phyloP scores from a whole-genome alignment of 1,284 basidiomycete species.

The Austroboletus niveus region DNA sequence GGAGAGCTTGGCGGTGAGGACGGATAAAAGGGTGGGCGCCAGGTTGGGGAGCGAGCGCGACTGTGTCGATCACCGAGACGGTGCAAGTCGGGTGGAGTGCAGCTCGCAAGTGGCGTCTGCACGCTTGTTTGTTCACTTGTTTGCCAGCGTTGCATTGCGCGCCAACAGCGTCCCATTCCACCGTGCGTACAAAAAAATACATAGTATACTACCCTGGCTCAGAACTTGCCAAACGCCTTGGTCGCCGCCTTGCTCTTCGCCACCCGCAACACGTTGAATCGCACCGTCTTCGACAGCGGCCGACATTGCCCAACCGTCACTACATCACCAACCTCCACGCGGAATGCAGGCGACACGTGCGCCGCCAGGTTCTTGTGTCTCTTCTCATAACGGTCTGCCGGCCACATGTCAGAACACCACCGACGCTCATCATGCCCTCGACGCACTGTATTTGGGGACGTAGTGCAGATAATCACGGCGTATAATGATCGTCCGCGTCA shows the following conservation, averaged over 20 bases:
- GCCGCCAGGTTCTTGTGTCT: slow-evolving; percentile 98
- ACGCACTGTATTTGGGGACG: slow-evolving; percentile 95
- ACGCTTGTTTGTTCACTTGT: slow-evolving; percentile 36
- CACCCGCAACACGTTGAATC: slow-evolving; percentile 96
- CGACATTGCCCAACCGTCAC: slow-evolving; percentile 99
- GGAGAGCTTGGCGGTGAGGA: slow-evolving; percentile 63
- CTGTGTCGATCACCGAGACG: slow-evolving; percentile 33
- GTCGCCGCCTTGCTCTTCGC: slow-evolving; percentile 83
- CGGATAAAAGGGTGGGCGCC: slow-evolving; percentile 78
- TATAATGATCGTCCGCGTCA: slow-evolving; percentile 98
- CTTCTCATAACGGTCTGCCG: slow-evolving; percentile 89
- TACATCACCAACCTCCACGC: slow-evolving; percentile 87
- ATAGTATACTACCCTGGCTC: slow-evolving; percentile 33
- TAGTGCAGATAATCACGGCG: slow-evolving; percentile 99
- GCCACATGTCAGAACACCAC: slow-evolving; percentile 13
- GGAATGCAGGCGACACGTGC: slow-evolving; percentile 98
- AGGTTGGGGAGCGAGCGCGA: slow-evolving; percentile 46
- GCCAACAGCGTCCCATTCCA: slow-evolving; percentile 24
- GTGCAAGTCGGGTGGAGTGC: slow-evolving; percentile 23
- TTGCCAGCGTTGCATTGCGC: slow-evolving; percentile 18
- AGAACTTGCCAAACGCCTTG: slow-evolving; percentile 96
- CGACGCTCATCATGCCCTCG: background rate
- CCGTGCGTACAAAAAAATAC: slow-evolving; percentile 28
- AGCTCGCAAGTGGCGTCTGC: slow-evolving; percentile 14
- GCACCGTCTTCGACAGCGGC: slow-evolving; percentile 98